These are phyloP conservation scores for Cyclotella atomus DNA, from an alignment of 108 stramenopile genomes.

Conservation along the genomic window DNA sequence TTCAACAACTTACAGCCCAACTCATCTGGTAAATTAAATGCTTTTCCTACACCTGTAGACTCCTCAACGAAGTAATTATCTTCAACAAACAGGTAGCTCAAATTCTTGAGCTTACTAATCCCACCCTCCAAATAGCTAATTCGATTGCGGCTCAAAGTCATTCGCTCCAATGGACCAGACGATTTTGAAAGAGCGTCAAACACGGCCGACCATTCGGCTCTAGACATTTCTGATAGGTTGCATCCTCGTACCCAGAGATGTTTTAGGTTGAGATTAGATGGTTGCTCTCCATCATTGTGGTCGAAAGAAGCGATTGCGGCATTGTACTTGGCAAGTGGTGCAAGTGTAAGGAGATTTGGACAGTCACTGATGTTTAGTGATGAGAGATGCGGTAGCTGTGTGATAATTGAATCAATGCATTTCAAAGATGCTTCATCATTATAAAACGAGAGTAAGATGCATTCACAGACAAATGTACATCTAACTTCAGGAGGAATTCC, in stretches of 20 bases:
- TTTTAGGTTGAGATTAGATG: slow-evolving; percentile 16
- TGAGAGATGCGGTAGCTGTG: slow-evolving; percentile 32
- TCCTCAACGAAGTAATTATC: slow-evolving; percentile 10
- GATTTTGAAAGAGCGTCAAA: slow-evolving; percentile 36
- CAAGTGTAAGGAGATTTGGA: slow-evolving; percentile 34
- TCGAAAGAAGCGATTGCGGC: not conserved
- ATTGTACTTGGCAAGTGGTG: slow-evolving; percentile 23
- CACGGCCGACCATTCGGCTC: slow-evolving; percentile 33
- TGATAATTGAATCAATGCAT: slow-evolving; percentile 43
- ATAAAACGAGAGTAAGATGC: not conserved
- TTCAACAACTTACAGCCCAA: slow-evolving; percentile 18
- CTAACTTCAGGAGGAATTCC: no score
- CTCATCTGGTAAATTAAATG: slow-evolving; percentile 34
- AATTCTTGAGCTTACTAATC: slow-evolving; percentile 35
- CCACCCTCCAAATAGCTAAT: slow-evolving; percentile 35
- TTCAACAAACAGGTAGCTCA: slow-evolving; percentile 47
- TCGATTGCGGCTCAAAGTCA: slow-evolving; percentile 41
- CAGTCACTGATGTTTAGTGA: slow-evolving; percentile 49
- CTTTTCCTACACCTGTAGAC: not conserved
- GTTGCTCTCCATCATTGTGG: not conserved
- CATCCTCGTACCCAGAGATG: slow-evolving; percentile 53
- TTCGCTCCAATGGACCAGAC: slow-evolving; percentile 39
- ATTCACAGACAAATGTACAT: not conserved
- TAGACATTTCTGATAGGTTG: slow-evolving; percentile 31
- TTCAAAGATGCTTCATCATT: slow-evolving; percentile 29